These are phyloP conservation scores for Oxytropis ochrocephala DNA, from an alignment of 306 rosid genomes.

Conservation along the genomic window DNA sequence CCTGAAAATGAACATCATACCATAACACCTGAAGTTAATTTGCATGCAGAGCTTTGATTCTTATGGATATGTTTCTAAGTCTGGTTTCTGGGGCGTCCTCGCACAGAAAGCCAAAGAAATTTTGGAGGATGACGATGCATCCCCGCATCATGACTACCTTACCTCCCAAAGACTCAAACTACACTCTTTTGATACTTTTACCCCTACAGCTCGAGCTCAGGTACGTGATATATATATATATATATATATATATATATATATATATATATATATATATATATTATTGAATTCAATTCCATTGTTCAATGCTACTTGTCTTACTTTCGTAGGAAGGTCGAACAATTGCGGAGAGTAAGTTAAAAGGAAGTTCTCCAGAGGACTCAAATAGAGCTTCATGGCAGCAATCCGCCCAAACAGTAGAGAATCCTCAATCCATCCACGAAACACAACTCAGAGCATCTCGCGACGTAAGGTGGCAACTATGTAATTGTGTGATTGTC, in stretches of 20 bases:
- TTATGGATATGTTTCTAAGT: slow-evolving; percentile 39
- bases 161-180: slow-evolving; percentile 18
- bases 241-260: background rate
- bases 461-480: slow-evolving; percentile 99
- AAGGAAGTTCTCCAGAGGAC: slow-evolving; percentile 31
- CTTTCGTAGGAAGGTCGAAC: slow-evolving; percentile 44
- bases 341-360: slow-evolving; percentile 47
- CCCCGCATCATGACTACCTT: slow-evolving; percentile 8
- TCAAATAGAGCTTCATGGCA: slow-evolving; percentile 38
- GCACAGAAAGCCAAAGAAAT: slow-evolving; percentile 79
- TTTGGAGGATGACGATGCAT: slow-evolving; percentile 53
- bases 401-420: slow-evolving; percentile 23
- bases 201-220: slow-evolving; percentile 31
- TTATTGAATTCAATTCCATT: background rate
- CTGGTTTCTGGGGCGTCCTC: slow-evolving; percentile 88
- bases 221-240: background rate
- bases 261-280: background rate
- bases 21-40: slow-evolving; percentile 35
- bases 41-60: slow-evolving; percentile 50
- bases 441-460: slow-evolving; percentile 93
- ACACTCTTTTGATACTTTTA: slow-evolving; percentile 20
- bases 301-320: background rate
- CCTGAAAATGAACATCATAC: slow-evolving; percentile 29
- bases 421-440: slow-evolving; percentile 22
- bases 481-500: slow-evolving; percentile 37